Evolutionary conservation across 371 early-diverging fungal genomes (phyloP), one percentile per base, ranked within the genome.

Genomic region (Mucor circinelloides): DNA sequence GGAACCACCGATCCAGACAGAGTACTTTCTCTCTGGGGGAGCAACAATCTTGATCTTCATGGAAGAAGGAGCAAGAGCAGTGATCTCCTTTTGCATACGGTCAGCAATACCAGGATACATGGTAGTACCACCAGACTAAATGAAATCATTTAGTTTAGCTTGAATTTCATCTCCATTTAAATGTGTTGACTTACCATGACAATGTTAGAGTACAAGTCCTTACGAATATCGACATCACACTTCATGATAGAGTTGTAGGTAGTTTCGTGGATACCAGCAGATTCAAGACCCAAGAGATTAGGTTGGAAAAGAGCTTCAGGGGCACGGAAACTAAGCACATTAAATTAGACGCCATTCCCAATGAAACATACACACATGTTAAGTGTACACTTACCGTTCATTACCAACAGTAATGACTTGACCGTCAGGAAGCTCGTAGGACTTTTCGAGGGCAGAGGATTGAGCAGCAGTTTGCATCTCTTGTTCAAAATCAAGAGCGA

Each of bases 1-100:
- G 70, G 99, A 99, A 71, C 99, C 99, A 90, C 99, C 99, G 81
- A 99, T 99, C 99, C 99, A 99, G 84, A 99, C 99, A 76, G 98
- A 97, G 95, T 99, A 99, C 89, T 99, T 99, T 82, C 99, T 94
- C 87, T 99, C 99, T 63, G 99, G 99, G 60, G 99, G 99, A 71
- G 99, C 98, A 72, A 99, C 97, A 79, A 99, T 98, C 94, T 98
- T 97, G 89, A 99, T 94, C 92, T 97, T 97, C 95, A 98, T 99
- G 77, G 95, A 93, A 73, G 97, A 93, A 55, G 99, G 97, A 48
- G 99, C 99, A 70, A 99, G 86, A 54, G 95, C 93, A 68, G 96
- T 94, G 81, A 99, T 95, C 86, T 99, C 99, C 84, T 96, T 95
- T 83, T 97, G 95, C 91, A 99, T 94, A 77, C 99, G 93, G 81